phyloP scores from a whole-genome alignment of 2,329 filamentous ascomycete genomes.

The Ophiostoma australiae region DNA sequence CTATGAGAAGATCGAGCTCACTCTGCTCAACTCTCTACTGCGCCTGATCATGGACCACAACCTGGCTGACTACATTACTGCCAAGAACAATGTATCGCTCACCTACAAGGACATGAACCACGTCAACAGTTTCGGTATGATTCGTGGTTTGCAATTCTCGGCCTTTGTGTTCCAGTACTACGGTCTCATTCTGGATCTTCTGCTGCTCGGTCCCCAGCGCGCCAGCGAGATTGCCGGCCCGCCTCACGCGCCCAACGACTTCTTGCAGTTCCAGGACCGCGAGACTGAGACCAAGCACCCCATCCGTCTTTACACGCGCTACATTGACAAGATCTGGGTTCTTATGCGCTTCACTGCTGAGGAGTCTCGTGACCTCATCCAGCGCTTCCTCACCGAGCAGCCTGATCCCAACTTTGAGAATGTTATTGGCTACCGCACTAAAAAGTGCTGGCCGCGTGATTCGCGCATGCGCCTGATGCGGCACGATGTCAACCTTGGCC shows the following conservation, averaged over 20 bases:
- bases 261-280: slow-evolving; percentile 91
- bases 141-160: slow-evolving; percentile 94
- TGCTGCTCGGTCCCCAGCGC: slow-evolving; percentile 86
- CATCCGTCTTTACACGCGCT: slow-evolving; percentile 94
- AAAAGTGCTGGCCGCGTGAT: slow-evolving; percentile 98
- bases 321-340: slow-evolving; percentile 98
- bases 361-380: slow-evolving; percentile 91
- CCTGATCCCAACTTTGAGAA: slow-evolving; percentile 99
- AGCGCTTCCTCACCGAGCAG: slow-evolving; percentile 95
- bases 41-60: slow-evolving; percentile 99
- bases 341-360: slow-evolving; percentile 92
- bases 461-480: slow-evolving; percentile 98
- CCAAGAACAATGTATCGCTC: slow-evolving; percentile 98
- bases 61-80: slow-evolving; percentile 95
- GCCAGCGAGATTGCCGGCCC: slow-evolving; percentile 97
- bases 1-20: slow-evolving; percentile 98
- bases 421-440: slow-evolving; percentile 97
- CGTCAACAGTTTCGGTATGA: slow-evolving; percentile 97
- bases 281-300: slow-evolving; percentile 90
- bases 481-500: slow-evolving; percentile 94
- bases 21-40: slow-evolving; percentile 85
- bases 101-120: slow-evolving; percentile 99
- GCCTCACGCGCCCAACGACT: slow-evolving; percentile 91
- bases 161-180: slow-evolving; percentile 99
- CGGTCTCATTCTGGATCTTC: slow-evolving; percentile 85